Conservation (phyloP, 2,329 filamentous ascomycete genomes). For the Colletotrichum sp. region DNA sequence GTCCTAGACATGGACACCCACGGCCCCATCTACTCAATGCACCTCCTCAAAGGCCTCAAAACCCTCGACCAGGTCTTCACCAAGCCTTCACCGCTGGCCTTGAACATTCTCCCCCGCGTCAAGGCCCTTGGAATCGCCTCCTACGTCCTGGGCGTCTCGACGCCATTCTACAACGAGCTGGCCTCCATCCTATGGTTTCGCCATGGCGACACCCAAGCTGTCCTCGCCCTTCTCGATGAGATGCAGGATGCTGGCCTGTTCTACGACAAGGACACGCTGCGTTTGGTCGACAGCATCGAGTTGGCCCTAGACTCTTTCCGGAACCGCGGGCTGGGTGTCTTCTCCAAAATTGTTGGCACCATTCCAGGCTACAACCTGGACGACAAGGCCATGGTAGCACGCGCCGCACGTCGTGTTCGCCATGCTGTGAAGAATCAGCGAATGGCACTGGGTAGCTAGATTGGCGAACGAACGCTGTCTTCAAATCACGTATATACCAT, state of each 20-base stretch:
- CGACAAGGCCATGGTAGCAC: conserved; percentile 13
- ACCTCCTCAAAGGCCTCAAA: conserved; percentile 61
- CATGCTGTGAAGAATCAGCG: neutral
- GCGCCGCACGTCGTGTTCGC: neutral
- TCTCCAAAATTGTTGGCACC: conserved; percentile 14
- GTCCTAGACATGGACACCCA: conserved; percentile 58
- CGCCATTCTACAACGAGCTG: conserved; percentile 72
- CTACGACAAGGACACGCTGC: conserved; percentile 55
- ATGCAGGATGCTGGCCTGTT: conserved; percentile 69
- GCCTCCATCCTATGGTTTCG: conserved; percentile 66
- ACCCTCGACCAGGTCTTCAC: conserved; percentile 63
- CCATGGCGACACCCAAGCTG: conserved; percentile 60
- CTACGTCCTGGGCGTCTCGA: conserved; percentile 74
- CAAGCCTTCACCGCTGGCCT: conserved; percentile 61
- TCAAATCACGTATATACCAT: neutral
- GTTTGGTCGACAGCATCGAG: conserved; percentile 37
- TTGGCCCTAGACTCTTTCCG: conserved; percentile 27
- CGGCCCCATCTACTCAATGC: conserved; percentile 68
- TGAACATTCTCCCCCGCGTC: conserved; percentile 69
- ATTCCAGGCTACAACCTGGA: conserved; percentile 22
- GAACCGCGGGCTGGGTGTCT: conserved; percentile 8
- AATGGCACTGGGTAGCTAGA: neutral
- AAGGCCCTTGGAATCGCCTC: conserved; percentile 72
- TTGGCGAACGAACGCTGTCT: neutral
- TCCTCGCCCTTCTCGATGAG: conserved; percentile 64